A percentile compares a stretch with the other conserved stretches of the same genome.
phyloP scores from a whole-genome alignment of 352 stramenopile genomes.

The Globisporangium paroecandrum region DNA sequence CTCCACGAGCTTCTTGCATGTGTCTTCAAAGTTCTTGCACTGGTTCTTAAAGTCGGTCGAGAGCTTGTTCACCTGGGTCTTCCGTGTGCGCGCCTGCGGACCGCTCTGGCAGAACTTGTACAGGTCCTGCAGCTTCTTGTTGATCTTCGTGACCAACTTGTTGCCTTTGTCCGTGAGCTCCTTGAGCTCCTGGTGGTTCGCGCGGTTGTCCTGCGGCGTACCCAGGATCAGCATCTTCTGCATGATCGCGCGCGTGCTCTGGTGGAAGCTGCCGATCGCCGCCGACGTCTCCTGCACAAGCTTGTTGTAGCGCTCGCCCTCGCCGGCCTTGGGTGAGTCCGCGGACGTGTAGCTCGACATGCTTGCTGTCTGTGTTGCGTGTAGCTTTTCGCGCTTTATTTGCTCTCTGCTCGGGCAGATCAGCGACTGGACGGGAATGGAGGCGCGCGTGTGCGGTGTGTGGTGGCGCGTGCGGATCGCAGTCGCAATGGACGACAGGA shows the following conservation, averaged over 20 bases:
- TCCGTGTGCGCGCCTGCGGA: conserved; percentile 35
- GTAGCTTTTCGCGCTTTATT: not conserved
- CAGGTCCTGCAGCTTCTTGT: conserved; percentile 49
- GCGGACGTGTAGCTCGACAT: conserved; percentile 49
- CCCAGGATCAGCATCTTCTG: conserved; percentile 67
- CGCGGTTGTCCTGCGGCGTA: conserved; percentile 49
- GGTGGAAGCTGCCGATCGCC: conserved; percentile 56
- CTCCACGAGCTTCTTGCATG: conserved; percentile 44
- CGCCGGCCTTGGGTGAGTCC: conserved; percentile 45
- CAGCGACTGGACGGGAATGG: not conserved
- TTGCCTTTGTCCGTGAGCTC: conserved; percentile 59
- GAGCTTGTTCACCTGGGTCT: conserved; percentile 54
- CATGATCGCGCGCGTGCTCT: conserved; percentile 49
- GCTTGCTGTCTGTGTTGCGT: not conserved
- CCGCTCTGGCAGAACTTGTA: conserved; percentile 25
- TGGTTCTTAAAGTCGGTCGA: conserved; percentile 64
- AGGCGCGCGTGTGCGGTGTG: not conserved
- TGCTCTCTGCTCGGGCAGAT: not conserved
- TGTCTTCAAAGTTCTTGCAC: conserved; percentile 54
- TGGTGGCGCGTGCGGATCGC: not conserved
- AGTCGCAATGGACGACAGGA: not conserved
- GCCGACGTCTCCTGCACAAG: conserved; percentile 59
- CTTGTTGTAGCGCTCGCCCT: conserved; percentile 48
- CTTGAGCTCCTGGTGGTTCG: conserved; percentile 61
- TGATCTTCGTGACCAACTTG: conserved; percentile 56